These are phyloP conservation scores for Ophiostoma triangulosporum DNA, from an alignment of 2,329 filamentous ascomycete species.

Conservation along the genomic window DNA sequence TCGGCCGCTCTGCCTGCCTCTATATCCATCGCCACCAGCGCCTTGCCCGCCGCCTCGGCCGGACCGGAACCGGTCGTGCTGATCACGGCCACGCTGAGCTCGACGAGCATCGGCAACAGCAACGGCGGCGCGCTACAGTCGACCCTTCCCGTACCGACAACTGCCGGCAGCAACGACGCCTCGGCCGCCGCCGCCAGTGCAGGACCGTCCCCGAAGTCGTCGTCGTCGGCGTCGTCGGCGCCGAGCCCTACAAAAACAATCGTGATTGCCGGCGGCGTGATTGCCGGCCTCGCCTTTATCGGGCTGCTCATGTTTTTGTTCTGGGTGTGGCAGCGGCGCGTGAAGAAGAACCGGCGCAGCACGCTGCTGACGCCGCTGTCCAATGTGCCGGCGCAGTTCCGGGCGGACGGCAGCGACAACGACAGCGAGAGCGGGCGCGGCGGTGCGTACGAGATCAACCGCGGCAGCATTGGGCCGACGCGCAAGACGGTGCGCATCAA, in stretches of 20 bases:
- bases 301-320: constrained; percentile 33
- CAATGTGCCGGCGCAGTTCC: not conserved
- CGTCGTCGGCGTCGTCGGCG: not conserved
- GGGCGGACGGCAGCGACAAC: not conserved
- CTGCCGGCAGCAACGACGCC: not conserved
- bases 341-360: constrained; percentile 29
- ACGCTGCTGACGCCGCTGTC: constrained; percentile 36
- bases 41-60: not conserved
- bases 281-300: constrained; percentile 34
- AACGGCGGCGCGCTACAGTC: not conserved
- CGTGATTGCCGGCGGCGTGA: constrained; percentile 36
- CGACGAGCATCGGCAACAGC: not conserved
- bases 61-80: not conserved
- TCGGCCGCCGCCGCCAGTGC: not conserved
- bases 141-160: not conserved
- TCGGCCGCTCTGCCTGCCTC: too few relatives aligned
- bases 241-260: constrained; percentile 20
- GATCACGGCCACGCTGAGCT: not conserved
- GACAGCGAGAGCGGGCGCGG: constrained; percentile 10
- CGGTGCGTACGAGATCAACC: constrained; percentile 28
- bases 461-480: constrained; percentile 36
- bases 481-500: constrained; percentile 28
- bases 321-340: constrained; percentile 36
- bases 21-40: too few relatives aligned
- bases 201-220: not conserved